Evolutionary conservation across 257 asterid species (phyloP).

Genomic region (Coffea eugenioides): DNA sequence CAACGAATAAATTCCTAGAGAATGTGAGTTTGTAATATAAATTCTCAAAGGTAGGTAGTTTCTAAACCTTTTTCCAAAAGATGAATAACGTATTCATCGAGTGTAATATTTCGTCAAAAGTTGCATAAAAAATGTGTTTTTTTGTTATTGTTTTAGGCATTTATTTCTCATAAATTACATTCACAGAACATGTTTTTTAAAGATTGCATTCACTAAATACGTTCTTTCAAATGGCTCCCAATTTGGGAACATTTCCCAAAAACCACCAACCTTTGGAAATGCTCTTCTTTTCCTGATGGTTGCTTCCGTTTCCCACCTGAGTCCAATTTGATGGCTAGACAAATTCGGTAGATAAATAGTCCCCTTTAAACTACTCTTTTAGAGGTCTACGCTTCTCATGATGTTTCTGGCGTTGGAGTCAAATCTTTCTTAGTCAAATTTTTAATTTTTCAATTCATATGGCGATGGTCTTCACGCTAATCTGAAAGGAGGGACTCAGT

Average conservation of each 20-base stretch:
- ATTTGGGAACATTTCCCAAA: no score
- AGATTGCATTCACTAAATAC: no score
- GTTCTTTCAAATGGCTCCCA: no score
- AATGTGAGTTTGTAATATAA: no score
- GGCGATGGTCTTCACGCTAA: conserved; percentile 12
- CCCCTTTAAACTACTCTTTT: background rate
- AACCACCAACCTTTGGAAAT: background rate
- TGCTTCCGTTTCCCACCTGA: conserved; percentile 1
- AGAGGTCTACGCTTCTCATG: conserved; percentile 13
- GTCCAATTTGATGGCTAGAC: conserved; percentile 17
- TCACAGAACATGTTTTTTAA: no score
- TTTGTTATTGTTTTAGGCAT: no score
- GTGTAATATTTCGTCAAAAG: background rate
- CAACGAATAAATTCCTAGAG: background rate
- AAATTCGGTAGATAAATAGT: background rate
- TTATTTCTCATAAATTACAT: no score
- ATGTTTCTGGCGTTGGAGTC: background rate
- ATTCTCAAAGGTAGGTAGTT: no score
- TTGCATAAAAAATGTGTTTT: no score
- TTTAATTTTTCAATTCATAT: conserved; percentile 18
- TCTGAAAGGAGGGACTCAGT: background rate
- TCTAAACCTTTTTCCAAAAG: no score
- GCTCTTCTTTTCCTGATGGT: conserved; percentile 27
- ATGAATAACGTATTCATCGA: no score
- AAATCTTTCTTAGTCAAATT: conserved; percentile 10